These are phyloP conservation scores for Symmetrospora coprosmae DNA, from an alignment of 768 basidiomycete species.

Conservation along the genomic window DNA sequence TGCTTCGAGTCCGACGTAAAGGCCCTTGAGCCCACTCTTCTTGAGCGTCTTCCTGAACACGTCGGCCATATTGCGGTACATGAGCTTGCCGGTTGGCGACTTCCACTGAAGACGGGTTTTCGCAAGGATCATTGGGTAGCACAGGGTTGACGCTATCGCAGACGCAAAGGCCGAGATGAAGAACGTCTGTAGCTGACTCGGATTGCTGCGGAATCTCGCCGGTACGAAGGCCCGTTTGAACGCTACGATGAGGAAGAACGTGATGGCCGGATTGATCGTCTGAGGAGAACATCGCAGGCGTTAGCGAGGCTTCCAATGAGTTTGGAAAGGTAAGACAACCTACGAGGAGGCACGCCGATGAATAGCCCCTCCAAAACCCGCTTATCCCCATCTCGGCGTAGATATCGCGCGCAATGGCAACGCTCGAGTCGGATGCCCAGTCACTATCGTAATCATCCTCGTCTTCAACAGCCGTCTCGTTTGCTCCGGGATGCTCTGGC, in stretches of 20 bases:
- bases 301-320: background rate
- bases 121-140: conserved; percentile 51
- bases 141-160: conserved; percentile 39
- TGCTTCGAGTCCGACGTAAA: conserved; percentile 46
- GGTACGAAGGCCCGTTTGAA: conserved; percentile 41
- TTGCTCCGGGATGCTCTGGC: background rate
- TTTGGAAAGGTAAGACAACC: background rate
- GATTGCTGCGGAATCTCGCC: conserved; percentile 33
- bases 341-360: conserved; percentile 9
- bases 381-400: conserved; percentile 3
- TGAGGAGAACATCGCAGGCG: background rate
- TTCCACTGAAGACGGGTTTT: conserved; percentile 38
- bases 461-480: background rate
- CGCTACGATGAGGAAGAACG: conserved; percentile 46
- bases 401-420: conserved; percentile 11
- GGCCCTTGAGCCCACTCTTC: conserved; percentile 37
- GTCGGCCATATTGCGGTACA: conserved; percentile 26
- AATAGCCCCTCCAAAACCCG: conserved; percentile 15
- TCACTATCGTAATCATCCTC: conserved; percentile 10
- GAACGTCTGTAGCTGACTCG: conserved; percentile 44
- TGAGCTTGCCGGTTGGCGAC: conserved; percentile 28
- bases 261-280: conserved; percentile 48
- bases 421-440: conserved; percentile 3
- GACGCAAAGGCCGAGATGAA: conserved; percentile 48
- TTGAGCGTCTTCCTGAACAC: conserved; percentile 28